phyloP scores from a whole-genome alignment of 805 yeast genomes.

The Ogataea ramenticola region DNA sequence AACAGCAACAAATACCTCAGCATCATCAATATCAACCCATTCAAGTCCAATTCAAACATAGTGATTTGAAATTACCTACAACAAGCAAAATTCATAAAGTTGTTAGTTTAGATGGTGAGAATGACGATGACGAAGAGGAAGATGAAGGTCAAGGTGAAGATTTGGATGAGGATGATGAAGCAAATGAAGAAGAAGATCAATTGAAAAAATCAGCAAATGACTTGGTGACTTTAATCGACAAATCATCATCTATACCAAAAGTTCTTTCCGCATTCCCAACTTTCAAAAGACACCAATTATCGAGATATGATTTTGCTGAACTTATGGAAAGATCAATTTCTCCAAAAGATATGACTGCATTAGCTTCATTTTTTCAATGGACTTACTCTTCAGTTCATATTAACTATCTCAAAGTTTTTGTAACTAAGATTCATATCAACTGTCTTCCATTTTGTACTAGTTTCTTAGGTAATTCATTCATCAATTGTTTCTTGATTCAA shows the following conservation, averaged over 20 bases:
- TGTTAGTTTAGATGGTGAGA: not conserved
- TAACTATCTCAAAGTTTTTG: slow-evolving; percentile 25
- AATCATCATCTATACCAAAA: not conserved
- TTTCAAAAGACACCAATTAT: slow-evolving; percentile 12
- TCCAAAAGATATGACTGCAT: slow-evolving; percentile 15
- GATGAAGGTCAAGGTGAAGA: not conserved
- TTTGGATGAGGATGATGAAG: not conserved
- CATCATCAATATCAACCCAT: not conserved
- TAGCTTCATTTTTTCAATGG: slow-evolving; percentile 26
- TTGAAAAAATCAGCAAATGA: not conserved
- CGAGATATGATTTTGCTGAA: slow-evolving; percentile 20
- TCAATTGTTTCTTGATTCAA: slow-evolving; percentile 23
- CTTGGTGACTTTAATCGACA: not conserved
- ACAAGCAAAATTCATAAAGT: not conserved
- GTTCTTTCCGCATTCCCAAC: slow-evolving; percentile 18
- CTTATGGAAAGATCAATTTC: slow-evolving; percentile 21
- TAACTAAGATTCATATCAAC: slow-evolving; percentile 28
- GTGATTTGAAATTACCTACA: not conserved
- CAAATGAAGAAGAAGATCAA: not conserved
- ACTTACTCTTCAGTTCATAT: slow-evolving; percentile 22
- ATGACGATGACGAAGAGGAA: not conserved
- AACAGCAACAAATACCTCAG: not conserved
- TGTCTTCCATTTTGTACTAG: slow-evolving; percentile 28
- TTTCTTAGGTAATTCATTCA: slow-evolving; percentile 25
- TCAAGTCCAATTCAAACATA: not conserved